Evolutionary conservation across 495 filamentous ascomycete species (phyloP).

Genomic region (Penicillium ucsense): DNA sequence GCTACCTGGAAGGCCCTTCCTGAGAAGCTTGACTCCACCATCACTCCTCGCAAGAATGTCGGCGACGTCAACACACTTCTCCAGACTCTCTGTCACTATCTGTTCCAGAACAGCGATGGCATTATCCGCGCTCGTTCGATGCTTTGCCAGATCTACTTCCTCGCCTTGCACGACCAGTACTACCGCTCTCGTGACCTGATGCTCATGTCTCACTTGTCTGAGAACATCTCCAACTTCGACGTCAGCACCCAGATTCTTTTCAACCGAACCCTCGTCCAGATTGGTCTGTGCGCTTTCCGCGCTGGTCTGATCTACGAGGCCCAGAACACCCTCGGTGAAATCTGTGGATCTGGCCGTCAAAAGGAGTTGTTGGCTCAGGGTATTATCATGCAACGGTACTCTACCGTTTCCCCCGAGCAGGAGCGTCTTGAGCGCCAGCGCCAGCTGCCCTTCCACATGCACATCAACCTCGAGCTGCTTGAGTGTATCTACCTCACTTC

Average conservation of each 20-base stretch:
- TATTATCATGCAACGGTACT: slow-evolving; percentile 93
- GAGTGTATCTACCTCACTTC: slow-evolving; percentile 98
- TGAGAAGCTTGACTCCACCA: slow-evolving; percentile 56
- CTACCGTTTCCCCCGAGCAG: slow-evolving; percentile 90
- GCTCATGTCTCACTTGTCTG: slow-evolving; percentile 98
- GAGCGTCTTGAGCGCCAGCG: slow-evolving; percentile 92
- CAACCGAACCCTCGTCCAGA: slow-evolving; percentile 96
- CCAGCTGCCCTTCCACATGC: slow-evolving; percentile 98
- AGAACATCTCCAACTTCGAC: slow-evolving; percentile 90
- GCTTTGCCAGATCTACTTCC: slow-evolving; percentile 97
- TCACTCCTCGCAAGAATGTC: slow-evolving; percentile 60
- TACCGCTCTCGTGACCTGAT: slow-evolving; percentile 97
- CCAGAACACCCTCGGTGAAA: slow-evolving; percentile 92
- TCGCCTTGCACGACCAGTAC: slow-evolving; percentile 93
- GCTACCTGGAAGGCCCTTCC: slow-evolving; percentile 84
- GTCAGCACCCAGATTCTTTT: slow-evolving; percentile 96
- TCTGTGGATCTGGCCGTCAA: slow-evolving; percentile 91
- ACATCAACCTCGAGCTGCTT: slow-evolving; percentile 97
- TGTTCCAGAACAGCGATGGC: slow-evolving; percentile 87
- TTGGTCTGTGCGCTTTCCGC: slow-evolving; percentile 96
- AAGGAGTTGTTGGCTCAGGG: slow-evolving; percentile 98
- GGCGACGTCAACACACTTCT: slow-evolving; percentile 65
- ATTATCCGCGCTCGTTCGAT: slow-evolving; percentile 94
- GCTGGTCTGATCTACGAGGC: slow-evolving; percentile 94
- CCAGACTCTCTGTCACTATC: slow-evolving; percentile 83